phyloP scores from a whole-genome alignment of 768 basidiomycete species.

The Imleria badia region DNA sequence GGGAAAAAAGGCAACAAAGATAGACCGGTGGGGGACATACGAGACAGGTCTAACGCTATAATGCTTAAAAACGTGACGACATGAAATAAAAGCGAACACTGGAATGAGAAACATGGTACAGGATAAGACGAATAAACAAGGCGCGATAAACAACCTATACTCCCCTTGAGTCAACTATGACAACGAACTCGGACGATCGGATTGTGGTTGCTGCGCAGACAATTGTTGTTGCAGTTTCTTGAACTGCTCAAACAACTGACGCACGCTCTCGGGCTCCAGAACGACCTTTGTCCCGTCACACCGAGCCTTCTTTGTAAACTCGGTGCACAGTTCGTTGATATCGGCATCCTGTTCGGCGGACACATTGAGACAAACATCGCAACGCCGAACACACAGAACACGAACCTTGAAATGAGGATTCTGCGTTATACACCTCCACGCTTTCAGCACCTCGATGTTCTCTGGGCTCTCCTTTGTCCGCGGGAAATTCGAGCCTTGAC shows the following conservation, averaged over 20 bases:
- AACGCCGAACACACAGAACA: slow-evolving; percentile 11
- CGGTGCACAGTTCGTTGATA: slow-evolving; percentile 73
- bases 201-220: slow-evolving; percentile 2
- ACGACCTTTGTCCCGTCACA: slow-evolving; percentile 87
- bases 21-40: neutral
- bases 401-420: slow-evolving; percentile 76
- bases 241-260: slow-evolving; percentile 44
- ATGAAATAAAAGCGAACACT: neutral
- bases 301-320: slow-evolving; percentile 78
- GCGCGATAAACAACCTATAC: slow-evolving; percentile 2
- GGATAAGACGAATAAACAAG: slow-evolving; percentile 21
- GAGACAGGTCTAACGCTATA: slow-evolving; percentile 6
- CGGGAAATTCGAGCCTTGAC: slow-evolving; percentile 68
- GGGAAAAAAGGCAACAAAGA: neutral
- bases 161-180: neutral
- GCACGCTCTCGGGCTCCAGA: slow-evolving; percentile 51
- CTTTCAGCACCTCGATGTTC: slow-evolving; percentile 75
- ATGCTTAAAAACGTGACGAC: neutral
- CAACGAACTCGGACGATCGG: slow-evolving; percentile 18
- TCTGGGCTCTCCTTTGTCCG: slow-evolving; percentile 65
- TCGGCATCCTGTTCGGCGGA: slow-evolving; percentile 59
- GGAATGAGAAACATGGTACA: slow-evolving; percentile 13
- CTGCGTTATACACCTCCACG: slow-evolving; percentile 75
- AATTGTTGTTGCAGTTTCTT: slow-evolving; percentile 25
- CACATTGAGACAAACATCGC: neutral